These are phyloP conservation scores for Eucalyptus sideroxylon DNA, from an alignment of 345 rosid species.

Conservation along the genomic window DNA sequence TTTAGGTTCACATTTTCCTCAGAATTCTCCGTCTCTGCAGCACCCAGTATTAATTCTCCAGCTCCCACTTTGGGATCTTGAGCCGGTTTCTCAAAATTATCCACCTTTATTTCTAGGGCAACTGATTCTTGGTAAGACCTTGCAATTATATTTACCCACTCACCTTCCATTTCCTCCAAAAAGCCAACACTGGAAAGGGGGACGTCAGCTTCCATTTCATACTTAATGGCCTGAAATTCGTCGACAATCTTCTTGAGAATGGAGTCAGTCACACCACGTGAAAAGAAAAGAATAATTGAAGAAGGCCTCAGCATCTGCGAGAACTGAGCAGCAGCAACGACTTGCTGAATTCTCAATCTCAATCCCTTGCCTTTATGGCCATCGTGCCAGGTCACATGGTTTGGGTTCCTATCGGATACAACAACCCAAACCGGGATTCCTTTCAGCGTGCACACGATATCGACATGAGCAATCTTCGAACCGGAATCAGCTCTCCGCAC, in stretches of 20 bases:
- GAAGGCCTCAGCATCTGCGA: slow-evolving; percentile 32
- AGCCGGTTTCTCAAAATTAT: neutral
- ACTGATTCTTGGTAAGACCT: slow-evolving; percentile 31
- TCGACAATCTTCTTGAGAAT: slow-evolving; percentile 12
- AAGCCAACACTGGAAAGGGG: slow-evolving; percentile 18
- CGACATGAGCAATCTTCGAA: slow-evolving; percentile 37
- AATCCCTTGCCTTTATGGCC: slow-evolving; percentile 29
- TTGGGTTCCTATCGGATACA: slow-evolving; percentile 82
- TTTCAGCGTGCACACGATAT: slow-evolving; percentile 54
- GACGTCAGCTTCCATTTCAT: slow-evolving; percentile 1
- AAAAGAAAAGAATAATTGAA: slow-evolving; percentile 57
- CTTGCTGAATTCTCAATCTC: slow-evolving; percentile 29
- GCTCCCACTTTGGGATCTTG: neutral
- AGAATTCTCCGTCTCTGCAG: neutral
- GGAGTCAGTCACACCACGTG: slow-evolving; percentile 32
- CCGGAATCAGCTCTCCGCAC: neutral
- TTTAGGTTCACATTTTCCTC: slow-evolving; percentile 3
- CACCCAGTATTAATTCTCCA: neutral
- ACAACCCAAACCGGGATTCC: slow-evolving; percentile 68
- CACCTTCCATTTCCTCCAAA: slow-evolving; percentile 38
- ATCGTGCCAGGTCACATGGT: slow-evolving; percentile 42
- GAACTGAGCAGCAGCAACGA: slow-evolving; percentile 40
- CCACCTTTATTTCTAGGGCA: slow-evolving; percentile 47
- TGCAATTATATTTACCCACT: slow-evolving; percentile 51
- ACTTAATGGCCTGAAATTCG: slow-evolving; percentile 45